Base-by-base conservation (phyloP, 2,329 filamentous ascomycete species). In the Neofusicoccum parvum region DNA sequence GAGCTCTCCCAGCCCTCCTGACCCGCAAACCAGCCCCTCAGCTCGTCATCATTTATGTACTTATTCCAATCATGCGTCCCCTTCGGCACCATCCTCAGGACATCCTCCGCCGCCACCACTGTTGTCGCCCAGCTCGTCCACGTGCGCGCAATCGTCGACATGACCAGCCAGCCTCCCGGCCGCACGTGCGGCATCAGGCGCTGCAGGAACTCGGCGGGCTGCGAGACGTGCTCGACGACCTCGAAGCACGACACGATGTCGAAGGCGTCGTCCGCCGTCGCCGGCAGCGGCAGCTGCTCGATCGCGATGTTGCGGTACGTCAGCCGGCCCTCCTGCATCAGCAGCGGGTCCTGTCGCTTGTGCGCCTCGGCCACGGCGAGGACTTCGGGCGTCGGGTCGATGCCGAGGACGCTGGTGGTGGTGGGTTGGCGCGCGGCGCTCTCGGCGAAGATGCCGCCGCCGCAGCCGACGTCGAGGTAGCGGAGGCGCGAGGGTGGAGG, bases 21-120 rank as follows among this genome's bases (percentile, higher is more conserved):
- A 67, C 74, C 75, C 43, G 69, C 73, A 68, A 82, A 82, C 80
- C 81, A 85, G 4, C 70, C 74, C 70, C 79, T 75, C 74, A 96
- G 77, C 83, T 98, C 94, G 14, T 86, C 82, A 69, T 92, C 91
- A 74, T 97, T 95, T 70, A 99, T 89, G 80, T 98, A 99, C 81
- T 98, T 96, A 68, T 85, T 84, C 95, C 95, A 99, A 77, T 97
- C 93, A 80, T 99, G 95, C 53, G 95, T 99, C 1, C 95, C 95
- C 69, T 86, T 87, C 10, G 95, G 95, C 65, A 99, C 95, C 67
- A 98, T 92, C 5, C 91, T 84, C 75, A 96, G 72, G 66, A 97
- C 75, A 80, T 95, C 92, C 80, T 99, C 95, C 0, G 95, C 95
- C 68, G 97, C 85, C 27, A 98, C 81, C 73, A 97, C 97, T 2